These are phyloP conservation scores for Evernia prunastri DNA, from an alignment of 495 filamentous ascomycete genomes.

Conservation along the genomic window DNA sequence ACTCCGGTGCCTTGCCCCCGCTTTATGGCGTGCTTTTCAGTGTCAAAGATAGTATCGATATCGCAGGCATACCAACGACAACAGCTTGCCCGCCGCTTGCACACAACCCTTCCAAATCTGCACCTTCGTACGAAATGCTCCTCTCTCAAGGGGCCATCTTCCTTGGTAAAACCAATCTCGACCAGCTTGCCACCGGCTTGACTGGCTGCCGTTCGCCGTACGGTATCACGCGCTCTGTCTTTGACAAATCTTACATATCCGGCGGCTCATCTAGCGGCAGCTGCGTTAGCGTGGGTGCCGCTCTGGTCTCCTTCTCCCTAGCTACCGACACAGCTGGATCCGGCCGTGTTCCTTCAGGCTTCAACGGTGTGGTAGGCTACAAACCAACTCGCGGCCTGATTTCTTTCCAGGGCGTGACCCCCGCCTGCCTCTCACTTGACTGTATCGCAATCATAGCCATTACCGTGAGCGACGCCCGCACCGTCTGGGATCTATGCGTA, in stretches of 20 bases:
- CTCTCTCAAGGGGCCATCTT: slow-evolving; percentile 48
- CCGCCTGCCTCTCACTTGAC: slow-evolving; percentile 55
- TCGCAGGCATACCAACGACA: slow-evolving; percentile 52
- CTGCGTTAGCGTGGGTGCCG: slow-evolving; percentile 49
- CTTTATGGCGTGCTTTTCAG: slow-evolving; percentile 60
- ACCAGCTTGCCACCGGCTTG: slow-evolving; percentile 61
- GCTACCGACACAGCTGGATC: slow-evolving; percentile 61
- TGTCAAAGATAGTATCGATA: slow-evolving; percentile 58
- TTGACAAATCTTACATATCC: slow-evolving; percentile 48
- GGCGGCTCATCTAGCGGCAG: slow-evolving; percentile 58
- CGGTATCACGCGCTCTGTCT: slow-evolving; percentile 46
- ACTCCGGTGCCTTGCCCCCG: slow-evolving; percentile 42
- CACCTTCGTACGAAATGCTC: slow-evolving; percentile 33
- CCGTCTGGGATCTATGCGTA: slow-evolving; percentile 48
- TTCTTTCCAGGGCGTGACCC: slow-evolving; percentile 49
- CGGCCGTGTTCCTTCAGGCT: slow-evolving; percentile 53
- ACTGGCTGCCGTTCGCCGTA: slow-evolving; percentile 55
- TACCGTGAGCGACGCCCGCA: slow-evolving; percentile 46
- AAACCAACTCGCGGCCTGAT: slow-evolving; percentile 61
- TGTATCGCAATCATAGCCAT: slow-evolving; percentile 52
- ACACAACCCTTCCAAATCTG: slow-evolving; percentile 39
- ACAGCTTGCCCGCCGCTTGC: slow-evolving; percentile 50
- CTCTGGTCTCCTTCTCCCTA: slow-evolving; percentile 53
- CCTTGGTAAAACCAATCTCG: slow-evolving; percentile 61
- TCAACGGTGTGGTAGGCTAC: slow-evolving; percentile 58